Evolutionary conservation across 331 rosid genomes (phyloP).

Genomic region (Malus hybrid): DNA sequence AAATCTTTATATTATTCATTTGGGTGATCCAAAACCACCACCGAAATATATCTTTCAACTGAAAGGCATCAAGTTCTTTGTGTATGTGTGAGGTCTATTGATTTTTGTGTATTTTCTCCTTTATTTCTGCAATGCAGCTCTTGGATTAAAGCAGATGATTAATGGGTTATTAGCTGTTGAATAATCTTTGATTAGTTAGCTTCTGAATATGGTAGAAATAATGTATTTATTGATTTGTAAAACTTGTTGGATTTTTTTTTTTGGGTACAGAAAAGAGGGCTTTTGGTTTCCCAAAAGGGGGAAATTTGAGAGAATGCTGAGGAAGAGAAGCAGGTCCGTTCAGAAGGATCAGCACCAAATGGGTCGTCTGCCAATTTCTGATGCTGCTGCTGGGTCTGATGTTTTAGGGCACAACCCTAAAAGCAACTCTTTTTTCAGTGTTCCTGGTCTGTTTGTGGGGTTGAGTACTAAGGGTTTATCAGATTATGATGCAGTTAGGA

Average conservation of each 20-base stretch:
- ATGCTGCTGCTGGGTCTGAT: conserved; percentile 51
- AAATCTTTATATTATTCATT: not conserved
- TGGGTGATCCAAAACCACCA: not conserved
- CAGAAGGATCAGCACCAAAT: conserved; percentile 59
- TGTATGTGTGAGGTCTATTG: conserved; percentile 13
- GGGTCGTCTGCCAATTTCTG: conserved; percentile 37
- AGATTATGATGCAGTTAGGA: conserved; percentile 72
- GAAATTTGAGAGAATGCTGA: conserved; percentile 57
- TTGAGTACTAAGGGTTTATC: conserved; percentile 44
- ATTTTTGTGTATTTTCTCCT: not conserved
- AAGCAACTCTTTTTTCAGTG: conserved; percentile 50
- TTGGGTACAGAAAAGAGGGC: conserved; percentile 13
- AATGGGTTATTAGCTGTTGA: not conserved
- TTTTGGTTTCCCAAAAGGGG: conserved; percentile 19
- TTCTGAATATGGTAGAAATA: not conserved
- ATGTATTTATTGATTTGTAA: conserved; percentile 3
- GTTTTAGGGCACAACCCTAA: conserved; percentile 42
- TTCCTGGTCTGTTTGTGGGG: conserved; percentile 71
- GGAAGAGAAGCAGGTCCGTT: conserved; percentile 66
- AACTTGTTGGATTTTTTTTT: conserved; percentile 3
- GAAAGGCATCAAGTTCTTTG: conserved; percentile 3
- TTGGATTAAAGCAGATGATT: not conserved
- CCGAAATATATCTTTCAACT: conserved; percentile 12
- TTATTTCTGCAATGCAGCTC: conserved; percentile 2
- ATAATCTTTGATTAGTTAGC: not conserved